Conservation (phyloP, 163 green algal genomes). For the Scenedesmus sp. region DNA sequence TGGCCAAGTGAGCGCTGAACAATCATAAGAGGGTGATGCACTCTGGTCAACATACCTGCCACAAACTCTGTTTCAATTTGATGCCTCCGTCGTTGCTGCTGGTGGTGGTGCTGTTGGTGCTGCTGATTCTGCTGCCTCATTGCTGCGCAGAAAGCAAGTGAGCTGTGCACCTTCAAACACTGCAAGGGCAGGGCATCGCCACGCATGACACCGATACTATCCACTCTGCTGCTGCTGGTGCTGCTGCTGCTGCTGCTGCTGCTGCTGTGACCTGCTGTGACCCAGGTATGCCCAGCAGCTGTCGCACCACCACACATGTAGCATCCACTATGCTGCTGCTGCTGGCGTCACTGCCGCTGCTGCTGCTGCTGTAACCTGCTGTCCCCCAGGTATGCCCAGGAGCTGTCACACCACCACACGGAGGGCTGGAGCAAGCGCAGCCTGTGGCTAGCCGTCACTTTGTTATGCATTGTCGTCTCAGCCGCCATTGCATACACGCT, state of each 20-base stretch:
- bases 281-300: neutral
- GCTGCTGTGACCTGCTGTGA: neutral
- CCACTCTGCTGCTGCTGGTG: neutral
- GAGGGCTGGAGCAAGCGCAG: constrained; percentile 6
- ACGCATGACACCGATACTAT: no score
- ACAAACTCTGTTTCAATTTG: no score
- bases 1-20: no score
- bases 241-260: neutral
- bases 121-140: no score
- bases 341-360: neutral
- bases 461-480: constrained; percentile 16
- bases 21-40: no score
- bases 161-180: no score
- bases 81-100: no score
- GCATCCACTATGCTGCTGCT: neutral
- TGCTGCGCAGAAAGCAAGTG: no score
- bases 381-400: constrained; percentile 13
- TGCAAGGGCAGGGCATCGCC: no score
- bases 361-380: neutral
- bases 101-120: no score
- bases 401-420: neutral
- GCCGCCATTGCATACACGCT: neutral
- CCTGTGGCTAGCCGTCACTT: constrained; percentile 25
- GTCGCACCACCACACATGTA: neutral
- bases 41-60: no score